These are phyloP conservation scores for Pichia sp. DNA, from an alignment of 1,139 yeast genomes.

Conservation along the genomic window DNA sequence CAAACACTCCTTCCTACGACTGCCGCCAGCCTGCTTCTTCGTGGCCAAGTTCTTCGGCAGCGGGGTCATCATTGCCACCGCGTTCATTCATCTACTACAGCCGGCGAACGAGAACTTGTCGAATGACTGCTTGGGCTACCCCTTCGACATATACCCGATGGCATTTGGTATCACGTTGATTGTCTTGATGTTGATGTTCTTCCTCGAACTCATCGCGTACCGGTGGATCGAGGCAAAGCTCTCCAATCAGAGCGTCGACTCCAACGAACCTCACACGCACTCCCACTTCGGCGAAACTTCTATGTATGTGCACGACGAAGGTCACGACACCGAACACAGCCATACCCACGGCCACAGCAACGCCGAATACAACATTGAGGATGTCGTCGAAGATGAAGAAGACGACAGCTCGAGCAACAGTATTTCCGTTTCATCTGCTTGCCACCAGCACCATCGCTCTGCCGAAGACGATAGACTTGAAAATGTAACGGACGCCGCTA, in stretches of 20 bases:
- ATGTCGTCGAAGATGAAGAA: constrained; percentile 18
- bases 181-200: constrained; percentile 48
- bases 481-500: background rate
- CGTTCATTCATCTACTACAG: constrained; percentile 75
- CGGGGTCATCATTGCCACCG: constrained; percentile 88
- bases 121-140: constrained; percentile 50
- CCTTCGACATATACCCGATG: constrained; percentile 55
- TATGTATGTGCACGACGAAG: constrained; percentile 11
- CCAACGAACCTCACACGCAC: constrained; percentile 37
- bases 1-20: constrained; percentile 46
- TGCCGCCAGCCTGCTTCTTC: constrained; percentile 63
- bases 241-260: constrained; percentile 19
- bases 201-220: constrained; percentile 54
- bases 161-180: constrained; percentile 62
- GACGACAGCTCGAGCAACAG: background rate
- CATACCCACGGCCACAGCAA: constrained; percentile 1
- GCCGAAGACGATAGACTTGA: background rate
- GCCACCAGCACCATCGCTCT: background rate
- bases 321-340: background rate
- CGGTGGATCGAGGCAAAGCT: constrained; percentile 43
- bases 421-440: background rate
- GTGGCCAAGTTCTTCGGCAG: constrained; percentile 83
- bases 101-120: constrained; percentile 64
- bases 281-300: constrained; percentile 47
- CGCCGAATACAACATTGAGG: background rate